Evolutionary conservation across 2,329 filamentous ascomycete species (phyloP), one percentile per base, ranked within the genome.

Genomic region (Blastomyces emzantsi): DNA sequence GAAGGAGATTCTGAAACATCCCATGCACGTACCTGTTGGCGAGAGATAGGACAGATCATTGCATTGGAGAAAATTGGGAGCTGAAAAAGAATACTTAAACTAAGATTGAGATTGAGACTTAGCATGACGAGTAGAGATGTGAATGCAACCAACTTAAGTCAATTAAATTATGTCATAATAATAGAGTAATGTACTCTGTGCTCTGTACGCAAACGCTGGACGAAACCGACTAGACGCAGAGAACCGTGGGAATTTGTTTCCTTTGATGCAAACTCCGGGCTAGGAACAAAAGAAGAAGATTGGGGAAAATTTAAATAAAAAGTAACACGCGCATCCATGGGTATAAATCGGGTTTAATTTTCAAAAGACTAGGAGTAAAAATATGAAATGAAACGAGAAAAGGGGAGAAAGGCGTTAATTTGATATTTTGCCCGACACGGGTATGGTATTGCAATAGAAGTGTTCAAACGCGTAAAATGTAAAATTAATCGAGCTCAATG

Each of bases 401-500:
- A 13, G 8, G 4, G 9, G 11, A 47, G 7, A 47, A 9, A n/a
- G 6, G 43, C 7, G 17, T n/a, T 47, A 8, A n/a, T 17, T 45
- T 51, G 22, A 8, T 28, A 25, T 25, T 25, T 2, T 33, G 30
- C 30, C 30, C 30, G 30, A 7, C 30, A 54, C 15, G 51, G 33
- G 17, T 28, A 17, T 9, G 33, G 17, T 28, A 17, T 9, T 2
- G 6, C 11, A 36, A 17, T 7, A 36, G 15, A n/a, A 30, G 19
- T 19, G 30, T n/a, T 11, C 30, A 33, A 36, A 33, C 17, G 8
- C 2, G 17, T 8, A 17, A 62, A 33, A 58, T 66, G 17, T 8
- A 17, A 62, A 33, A 58, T 66, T 52, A 68, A 39, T 68, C 65
- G 41, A 68, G 49, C 39, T 68, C 66, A 59, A 68, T 68, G n/a